Percentiles rank a stretch among this genome's conserved stretches.
Conservation (phyloP, 768 basidiomycete genomes). For the Naganishia vishniacii region DNA sequence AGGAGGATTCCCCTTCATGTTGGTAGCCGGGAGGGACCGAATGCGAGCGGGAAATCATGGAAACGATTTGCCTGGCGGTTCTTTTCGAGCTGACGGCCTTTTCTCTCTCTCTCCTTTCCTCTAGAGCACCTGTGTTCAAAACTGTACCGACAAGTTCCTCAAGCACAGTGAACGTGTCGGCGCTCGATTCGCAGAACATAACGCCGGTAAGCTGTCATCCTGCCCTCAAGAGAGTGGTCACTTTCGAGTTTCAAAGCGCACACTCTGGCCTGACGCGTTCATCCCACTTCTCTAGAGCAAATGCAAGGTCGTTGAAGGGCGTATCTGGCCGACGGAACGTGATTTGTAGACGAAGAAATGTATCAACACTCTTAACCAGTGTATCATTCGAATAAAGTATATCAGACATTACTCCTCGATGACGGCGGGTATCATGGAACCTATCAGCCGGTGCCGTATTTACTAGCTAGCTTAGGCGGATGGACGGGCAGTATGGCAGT, state of each 20-base stretch:
- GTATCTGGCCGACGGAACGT: neutral
- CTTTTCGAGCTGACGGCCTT: neutral
- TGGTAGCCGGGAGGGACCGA: neutral
- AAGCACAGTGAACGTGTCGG: constrained; percentile 93
- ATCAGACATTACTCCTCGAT: neutral
- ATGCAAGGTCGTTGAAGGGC: constrained; percentile 17
- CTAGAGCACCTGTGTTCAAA: constrained; percentile 83
- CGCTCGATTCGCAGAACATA: constrained; percentile 82
- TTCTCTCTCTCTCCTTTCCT: neutral
- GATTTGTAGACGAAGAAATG: constrained; percentile 3
- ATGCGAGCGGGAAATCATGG: too few species aligned
- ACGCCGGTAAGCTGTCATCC: constrained; percentile 65
- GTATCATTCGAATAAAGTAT: constrained; percentile 2
- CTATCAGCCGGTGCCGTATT: too few species aligned
- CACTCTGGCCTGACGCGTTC: too few species aligned
- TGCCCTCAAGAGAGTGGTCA: too few species aligned
- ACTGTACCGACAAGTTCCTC: constrained; percentile 96
- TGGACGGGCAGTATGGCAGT: too few species aligned
- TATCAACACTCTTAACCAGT: neutral
- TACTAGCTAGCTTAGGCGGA: too few species aligned
- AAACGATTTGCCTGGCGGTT: too few species aligned
- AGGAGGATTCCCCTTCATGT: too few species aligned
- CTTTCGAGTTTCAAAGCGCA: too few species aligned
- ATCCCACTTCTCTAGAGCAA: constrained; percentile 10
- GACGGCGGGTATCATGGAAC: neutral